Base-by-base conservation (phyloP, 2,329 filamentous ascomycete species). In the Penicillium sp. region DNA sequence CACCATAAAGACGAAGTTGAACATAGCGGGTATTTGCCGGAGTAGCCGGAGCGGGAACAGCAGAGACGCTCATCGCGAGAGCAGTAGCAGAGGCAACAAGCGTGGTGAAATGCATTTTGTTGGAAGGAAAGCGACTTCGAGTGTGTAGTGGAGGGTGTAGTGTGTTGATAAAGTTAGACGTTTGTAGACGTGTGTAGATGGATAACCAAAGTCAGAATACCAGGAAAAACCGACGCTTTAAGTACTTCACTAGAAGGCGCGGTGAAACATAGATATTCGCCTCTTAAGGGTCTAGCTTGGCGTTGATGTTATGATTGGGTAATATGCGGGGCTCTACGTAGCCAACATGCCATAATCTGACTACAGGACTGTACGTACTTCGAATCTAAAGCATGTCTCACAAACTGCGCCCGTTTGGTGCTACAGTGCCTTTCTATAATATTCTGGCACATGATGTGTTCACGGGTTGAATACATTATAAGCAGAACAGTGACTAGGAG, bases 1-100 rank as follows among this genome's bases (percentile, higher is more conserved):
- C 59, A n/a, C 62, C 55, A 45, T 35, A 65, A 9, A 65, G 35
- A 19, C 62, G 62, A 19, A 65, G 53, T 35, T 65, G 62, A 22
- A 52, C 57, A 13, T 57, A 58, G 4, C 62, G 61, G 8, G 58
- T 56, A 37, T 62, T 49, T 13, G 49, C 46, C 4, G 50, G 50
- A 9, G 50, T 19, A 2, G 50, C 45, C 4, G 56, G 57, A 7
- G 54, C 11, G 8, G 63, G 55, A 13, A 44, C 39, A 4, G 61
- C 55, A 13, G 59, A 58, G 35, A 52, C 31, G 42, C 51, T 46
- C 31, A 60, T 27, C 7, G 45, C 43, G 14, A 65, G 50, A 24
- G 55, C 52, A 27, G 56, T 16, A 11, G 52, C 42, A 19, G 49
- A 56, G 42, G 51, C n/a, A 14, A 59, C 7, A 2, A 64, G 22